phyloP scores from a whole-genome alignment of 129 eudicot genomes.

The Helichrysum umbraculigerum region DNA sequence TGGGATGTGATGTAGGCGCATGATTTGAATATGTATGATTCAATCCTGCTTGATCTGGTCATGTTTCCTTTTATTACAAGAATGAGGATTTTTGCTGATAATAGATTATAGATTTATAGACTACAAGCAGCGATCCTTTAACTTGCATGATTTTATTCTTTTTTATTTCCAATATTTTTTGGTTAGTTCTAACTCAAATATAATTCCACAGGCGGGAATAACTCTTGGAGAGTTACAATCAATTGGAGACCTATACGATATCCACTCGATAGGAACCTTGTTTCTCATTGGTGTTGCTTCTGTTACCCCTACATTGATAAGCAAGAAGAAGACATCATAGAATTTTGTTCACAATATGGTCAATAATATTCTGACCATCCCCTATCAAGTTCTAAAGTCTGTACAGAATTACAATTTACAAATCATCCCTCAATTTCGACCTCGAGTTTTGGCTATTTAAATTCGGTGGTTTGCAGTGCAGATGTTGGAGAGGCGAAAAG shows the following conservation, averaged over 20 bases:
- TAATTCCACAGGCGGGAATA: constrained; percentile 74
- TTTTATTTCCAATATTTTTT: background rate
- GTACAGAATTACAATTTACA: constrained; percentile 28
- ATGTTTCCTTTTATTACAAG: background rate
- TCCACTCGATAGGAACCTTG: constrained; percentile 73
- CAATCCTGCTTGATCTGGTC: background rate
- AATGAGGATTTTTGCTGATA: too few relatives aligned
- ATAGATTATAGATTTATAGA: background rate
- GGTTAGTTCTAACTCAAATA: background rate
- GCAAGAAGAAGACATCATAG: constrained; percentile 40
- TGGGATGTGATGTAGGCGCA: background rate
- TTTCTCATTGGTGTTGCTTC: constrained; percentile 75
- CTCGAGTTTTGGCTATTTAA: constrained; percentile 16
- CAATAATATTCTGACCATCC: constrained; percentile 7
- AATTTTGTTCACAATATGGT: constrained; percentile 7
- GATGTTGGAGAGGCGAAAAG: constrained; percentile 17
- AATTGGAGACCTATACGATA: constrained; percentile 79
- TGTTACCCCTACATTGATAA: constrained; percentile 63
- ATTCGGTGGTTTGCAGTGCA: constrained; percentile 2
- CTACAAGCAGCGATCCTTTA: background rate
- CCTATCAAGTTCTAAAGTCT: constrained; percentile 14
- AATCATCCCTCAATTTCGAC: background rate
- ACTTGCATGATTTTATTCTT: background rate
- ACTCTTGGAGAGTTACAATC: constrained; percentile 90
- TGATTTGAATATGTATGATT: background rate